Conservation (phyloP, 306 rosid species). For the Fragaria nilgerrensis region DNA sequence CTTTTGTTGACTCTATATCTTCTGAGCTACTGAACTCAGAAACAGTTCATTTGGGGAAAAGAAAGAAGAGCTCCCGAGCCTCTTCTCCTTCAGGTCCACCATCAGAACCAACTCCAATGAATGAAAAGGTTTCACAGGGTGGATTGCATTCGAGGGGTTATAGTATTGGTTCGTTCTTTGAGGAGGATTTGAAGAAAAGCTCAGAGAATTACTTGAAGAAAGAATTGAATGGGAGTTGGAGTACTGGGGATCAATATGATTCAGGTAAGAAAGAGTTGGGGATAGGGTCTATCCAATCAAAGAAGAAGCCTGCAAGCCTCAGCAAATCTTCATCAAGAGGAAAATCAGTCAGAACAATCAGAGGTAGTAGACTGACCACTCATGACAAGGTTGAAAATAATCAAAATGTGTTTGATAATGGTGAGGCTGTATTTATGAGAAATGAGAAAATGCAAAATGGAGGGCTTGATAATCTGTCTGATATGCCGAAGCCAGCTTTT, state of each 20-base stretch:
- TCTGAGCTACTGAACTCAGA: slow-evolving; percentile 22
- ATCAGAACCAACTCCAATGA: slow-evolving; percentile 34
- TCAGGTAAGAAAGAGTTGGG: slow-evolving; percentile 31
- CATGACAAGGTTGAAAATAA: slow-evolving; percentile 42
- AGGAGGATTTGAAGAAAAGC: slow-evolving; percentile 24
- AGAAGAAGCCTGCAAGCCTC: slow-evolving; percentile 34
- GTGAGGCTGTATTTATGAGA: slow-evolving; percentile 32
- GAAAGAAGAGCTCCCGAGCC: slow-evolving; percentile 28
- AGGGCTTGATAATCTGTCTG: slow-evolving; percentile 31
- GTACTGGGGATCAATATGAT: slow-evolving; percentile 24
- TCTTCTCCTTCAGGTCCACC: slow-evolving; percentile 38
- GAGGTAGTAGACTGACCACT: slow-evolving; percentile 38
- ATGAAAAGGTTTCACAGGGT: slow-evolving; percentile 37
- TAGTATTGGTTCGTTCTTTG: slow-evolving; percentile 35
- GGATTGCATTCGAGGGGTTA: slow-evolving; percentile 42
- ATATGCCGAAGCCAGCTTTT: slow-evolving; percentile 34
- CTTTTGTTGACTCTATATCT: slow-evolving; percentile 24
- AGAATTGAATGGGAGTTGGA: slow-evolving; percentile 31
- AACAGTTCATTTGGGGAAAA: slow-evolving; percentile 13
- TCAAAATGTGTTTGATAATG: slow-evolving; percentile 34
- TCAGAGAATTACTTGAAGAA: slow-evolving; percentile 34
- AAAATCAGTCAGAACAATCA: slow-evolving; percentile 84
- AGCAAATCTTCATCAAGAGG: slow-evolving; percentile 52
- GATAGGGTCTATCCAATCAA: slow-evolving; percentile 25
- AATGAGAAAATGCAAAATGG: slow-evolving; percentile 42